These are phyloP conservation scores for Saturnispora besseyi DNA, from an alignment of 805 yeast species.

Conservation along the genomic window DNA sequence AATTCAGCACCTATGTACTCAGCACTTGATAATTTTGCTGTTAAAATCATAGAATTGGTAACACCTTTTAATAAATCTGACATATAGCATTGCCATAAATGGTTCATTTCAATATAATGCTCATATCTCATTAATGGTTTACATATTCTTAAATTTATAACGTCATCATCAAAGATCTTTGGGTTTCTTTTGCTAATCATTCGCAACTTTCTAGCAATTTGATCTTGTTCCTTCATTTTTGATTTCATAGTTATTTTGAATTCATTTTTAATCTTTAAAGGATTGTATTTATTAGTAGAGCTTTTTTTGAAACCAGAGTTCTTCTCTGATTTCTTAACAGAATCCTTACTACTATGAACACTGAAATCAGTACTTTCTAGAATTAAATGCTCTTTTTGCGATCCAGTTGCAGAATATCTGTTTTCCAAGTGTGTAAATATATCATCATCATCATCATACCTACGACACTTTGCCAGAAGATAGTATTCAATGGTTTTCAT, in stretches of 20 bases:
- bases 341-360: slow-evolving; percentile 9
- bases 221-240: slow-evolving; percentile 33
- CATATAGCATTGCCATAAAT: slow-evolving; percentile 70
- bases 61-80: slow-evolving; percentile 38
- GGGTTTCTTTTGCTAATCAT: slow-evolving; percentile 20
- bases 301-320: background rate
- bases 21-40: slow-evolving; percentile 59
- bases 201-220: slow-evolving; percentile 30
- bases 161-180: slow-evolving; percentile 13
- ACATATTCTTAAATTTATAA: slow-evolving; percentile 19
- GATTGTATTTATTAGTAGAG: slow-evolving; percentile 16
- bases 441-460: slow-evolving; percentile 27
- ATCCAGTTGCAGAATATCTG: slow-evolving; percentile 38
- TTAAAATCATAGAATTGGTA: slow-evolving; percentile 24
- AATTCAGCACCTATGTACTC: slow-evolving; percentile 75
- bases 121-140: slow-evolving; percentile 30
- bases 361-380: slow-evolving; percentile 32
- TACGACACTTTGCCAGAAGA: slow-evolving; percentile 36
- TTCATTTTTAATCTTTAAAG: slow-evolving; percentile 29
- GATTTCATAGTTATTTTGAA: slow-evolving; percentile 33
- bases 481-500: slow-evolving; percentile 37
- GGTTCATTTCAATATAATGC: slow-evolving; percentile 45
- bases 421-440: slow-evolving; percentile 34
- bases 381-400: slow-evolving; percentile 37
- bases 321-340: slow-evolving; percentile 13